Conservation (phyloP, 78 protist genomes). For the Guillardia theta region DNA sequence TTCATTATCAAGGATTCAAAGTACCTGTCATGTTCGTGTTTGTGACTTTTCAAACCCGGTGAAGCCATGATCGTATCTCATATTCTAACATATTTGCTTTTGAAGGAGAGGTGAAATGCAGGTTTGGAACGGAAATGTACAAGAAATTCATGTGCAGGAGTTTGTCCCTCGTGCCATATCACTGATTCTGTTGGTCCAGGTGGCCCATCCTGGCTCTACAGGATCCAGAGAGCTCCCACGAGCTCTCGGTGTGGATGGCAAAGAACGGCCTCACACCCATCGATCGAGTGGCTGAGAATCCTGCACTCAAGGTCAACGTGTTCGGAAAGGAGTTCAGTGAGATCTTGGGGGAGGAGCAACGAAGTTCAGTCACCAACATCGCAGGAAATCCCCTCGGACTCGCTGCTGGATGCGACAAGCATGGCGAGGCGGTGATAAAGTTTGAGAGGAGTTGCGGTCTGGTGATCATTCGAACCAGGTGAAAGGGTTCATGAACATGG, state of each 20-base stretch:
- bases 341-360: not conserved
- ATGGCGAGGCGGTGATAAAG: not conserved
- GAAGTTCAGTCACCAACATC: not conserved
- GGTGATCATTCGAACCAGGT: not conserved
- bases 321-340: not conserved
- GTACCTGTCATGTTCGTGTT: too few species aligned
- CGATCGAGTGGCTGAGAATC: not conserved
- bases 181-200: too few species aligned
- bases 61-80: too few species aligned
- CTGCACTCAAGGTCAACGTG: not conserved
- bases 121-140: too few species aligned
- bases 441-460: too few species aligned
- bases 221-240: not conserved
- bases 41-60: too few species aligned
- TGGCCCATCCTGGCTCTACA: too few species aligned
- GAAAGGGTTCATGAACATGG: slow-evolving; percentile 51
- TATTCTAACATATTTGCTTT: too few species aligned
- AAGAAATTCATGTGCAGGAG: too few species aligned
- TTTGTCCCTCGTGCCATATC: too few species aligned
- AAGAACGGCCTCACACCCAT: not conserved
- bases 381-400: slow-evolving; percentile 65
- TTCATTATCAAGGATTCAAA: too few species aligned
- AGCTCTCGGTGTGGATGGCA: not conserved
- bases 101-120: too few species aligned
- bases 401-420: slow-evolving; percentile 85